These are phyloP conservation scores for Pelargonium australe DNA, from an alignment of 441 rosid genomes.

Conservation along the genomic window DNA sequence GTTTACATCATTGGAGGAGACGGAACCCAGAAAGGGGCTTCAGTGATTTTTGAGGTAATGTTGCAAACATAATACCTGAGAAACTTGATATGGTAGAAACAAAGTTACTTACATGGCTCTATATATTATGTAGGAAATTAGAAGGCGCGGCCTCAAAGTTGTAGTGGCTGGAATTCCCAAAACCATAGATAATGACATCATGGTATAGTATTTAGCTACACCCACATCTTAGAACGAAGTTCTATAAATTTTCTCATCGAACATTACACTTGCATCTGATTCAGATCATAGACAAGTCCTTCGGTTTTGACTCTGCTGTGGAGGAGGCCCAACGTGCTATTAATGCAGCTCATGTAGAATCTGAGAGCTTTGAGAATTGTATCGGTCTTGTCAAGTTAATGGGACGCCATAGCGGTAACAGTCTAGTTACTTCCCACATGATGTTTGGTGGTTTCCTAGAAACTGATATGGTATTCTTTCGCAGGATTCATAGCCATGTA, in stretches of 20 bases:
- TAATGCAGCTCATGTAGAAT: conserved; percentile 94
- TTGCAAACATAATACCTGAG: too few relatives aligned
- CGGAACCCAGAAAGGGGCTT: conserved; percentile 85
- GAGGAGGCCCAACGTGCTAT: conserved; percentile 99
- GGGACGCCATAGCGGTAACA: conserved; percentile 89
- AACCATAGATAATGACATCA: conserved; percentile 93
- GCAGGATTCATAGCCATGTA: conserved; percentile 92
- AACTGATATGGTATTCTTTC: conserved; percentile 1
- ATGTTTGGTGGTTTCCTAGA: background rate
- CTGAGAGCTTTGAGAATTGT: conserved; percentile 80
- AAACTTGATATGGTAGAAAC: background rate
- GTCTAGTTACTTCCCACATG: background rate
- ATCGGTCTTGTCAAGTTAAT: conserved; percentile 91
- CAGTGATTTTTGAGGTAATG: conserved; percentile 72
- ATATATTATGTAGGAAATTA: conserved; percentile 48
- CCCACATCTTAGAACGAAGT: background rate
- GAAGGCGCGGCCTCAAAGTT: conserved; percentile 86
- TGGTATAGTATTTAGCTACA: conserved; percentile 24
- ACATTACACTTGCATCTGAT: background rate
- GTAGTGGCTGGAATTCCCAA: conserved; percentile 87
- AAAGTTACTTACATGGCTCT: background rate
- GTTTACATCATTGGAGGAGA: conserved; percentile 81
- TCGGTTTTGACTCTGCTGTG: conserved; percentile 95
- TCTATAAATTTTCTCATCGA: background rate
- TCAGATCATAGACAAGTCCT: conserved; percentile 84